Evolutionary conservation across 371 early-diverging fungal genomes (phyloP).

Genomic region (Nematocida ausubeli): DNA sequence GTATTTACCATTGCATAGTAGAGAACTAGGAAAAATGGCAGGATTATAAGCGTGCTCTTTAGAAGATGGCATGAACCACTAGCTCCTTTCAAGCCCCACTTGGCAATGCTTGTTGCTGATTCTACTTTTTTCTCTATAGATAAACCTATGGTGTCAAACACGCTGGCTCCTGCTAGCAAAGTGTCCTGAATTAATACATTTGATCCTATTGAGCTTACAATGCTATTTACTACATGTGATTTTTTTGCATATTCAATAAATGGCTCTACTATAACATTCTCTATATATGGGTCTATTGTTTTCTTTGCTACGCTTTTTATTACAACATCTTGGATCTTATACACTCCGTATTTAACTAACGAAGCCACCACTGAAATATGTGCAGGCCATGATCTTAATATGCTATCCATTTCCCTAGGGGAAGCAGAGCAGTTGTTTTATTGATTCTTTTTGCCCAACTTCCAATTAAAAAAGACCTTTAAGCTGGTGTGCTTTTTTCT

Average conservation of each 20-base stretch:
- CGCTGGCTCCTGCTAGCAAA: background rate
- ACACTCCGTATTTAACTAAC: background rate
- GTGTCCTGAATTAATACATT: background rate
- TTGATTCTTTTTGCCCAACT: too few relatives aligned
- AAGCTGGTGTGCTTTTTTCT: too few relatives aligned
- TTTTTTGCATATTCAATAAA: background rate
- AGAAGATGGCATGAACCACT: background rate
- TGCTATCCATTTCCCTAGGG: too few relatives aligned
- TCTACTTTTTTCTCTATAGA: background rate
- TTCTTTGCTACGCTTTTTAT: background rate
- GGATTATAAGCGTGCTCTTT: background rate
- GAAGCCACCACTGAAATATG: background rate
- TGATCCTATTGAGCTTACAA: background rate
- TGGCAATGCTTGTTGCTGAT: background rate
- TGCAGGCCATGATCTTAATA: background rate
- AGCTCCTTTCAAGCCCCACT: background rate
- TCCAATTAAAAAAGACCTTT: too few relatives aligned
- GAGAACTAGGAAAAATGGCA: background rate
- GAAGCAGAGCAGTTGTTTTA: too few relatives aligned
- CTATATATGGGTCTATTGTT: background rate
- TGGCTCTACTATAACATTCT: background rate
- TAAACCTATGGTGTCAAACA: background rate
- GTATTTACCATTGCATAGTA: background rate
- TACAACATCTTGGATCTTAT: background rate
- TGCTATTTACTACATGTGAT: background rate